Evolutionary conservation across 2,329 filamentous ascomycete species (phyloP), one percentile per base, ranked within the genome.

Genomic region (Fusarium sp.): DNA sequence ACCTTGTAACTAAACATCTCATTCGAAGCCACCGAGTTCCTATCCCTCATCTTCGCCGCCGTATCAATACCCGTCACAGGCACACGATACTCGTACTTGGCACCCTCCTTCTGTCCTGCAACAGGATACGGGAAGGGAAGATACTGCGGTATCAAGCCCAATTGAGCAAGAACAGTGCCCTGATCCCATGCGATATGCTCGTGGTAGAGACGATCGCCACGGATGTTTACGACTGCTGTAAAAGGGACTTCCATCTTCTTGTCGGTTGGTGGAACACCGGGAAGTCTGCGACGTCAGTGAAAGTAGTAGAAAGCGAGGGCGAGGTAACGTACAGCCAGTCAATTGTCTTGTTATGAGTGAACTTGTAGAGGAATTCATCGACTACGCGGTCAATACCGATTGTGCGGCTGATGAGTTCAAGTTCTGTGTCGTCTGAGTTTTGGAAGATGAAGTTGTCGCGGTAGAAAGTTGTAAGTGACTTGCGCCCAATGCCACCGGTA

Each of bases 171-270:
- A 14, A 88, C 88, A 1, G 88, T 91, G 0, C 85, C 89, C 75
- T 92, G 90, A 62, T 93, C 91, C 91, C 91, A 93, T 15, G 86
- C 84, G 18, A 93, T 90, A 69, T 92, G 90, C 75, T 93, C 91
- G 62, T 92, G 89, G 65, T 88, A 90, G 2, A 93, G 79, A 4
- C 88, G 84, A 59, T 91, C 90, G 1, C 90, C 91, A 0, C 90
- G 84, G 55, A 93, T 84, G 37, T 89, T 89, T 1, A 92, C 89
- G 5, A 93, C 84, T 4, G 86, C 86, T 1, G 89, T 90, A 52
- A 92, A 86, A 0, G 90, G 87, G 16, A 93, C 83, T 42, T 88
- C 83, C 16, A 91, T 84, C 8, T 83, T 81, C 55, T 82, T 83
- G 38, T 84, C 81, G 0, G 90, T 90, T 0, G 88, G 86, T 4